Conservation (phyloP, 352 stramenopile genomes). For the Pythium biforme region DNA sequence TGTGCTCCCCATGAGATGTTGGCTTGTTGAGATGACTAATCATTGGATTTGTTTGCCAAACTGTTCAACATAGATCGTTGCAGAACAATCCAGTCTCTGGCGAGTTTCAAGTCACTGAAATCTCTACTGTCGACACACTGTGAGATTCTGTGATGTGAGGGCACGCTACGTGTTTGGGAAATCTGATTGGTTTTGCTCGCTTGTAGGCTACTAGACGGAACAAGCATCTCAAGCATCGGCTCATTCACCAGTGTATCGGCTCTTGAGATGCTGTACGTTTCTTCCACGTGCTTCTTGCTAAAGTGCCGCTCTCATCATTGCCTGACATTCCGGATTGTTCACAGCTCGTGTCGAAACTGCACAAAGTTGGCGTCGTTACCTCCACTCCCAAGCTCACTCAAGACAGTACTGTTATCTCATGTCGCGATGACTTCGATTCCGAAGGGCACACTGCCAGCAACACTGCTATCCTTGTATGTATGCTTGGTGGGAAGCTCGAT, state of each 20-base stretch:
- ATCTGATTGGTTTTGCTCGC: not conserved
- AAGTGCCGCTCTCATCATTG: not conserved
- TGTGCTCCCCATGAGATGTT: not conserved
- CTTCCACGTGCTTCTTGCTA: not conserved
- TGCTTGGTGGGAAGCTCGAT: no score
- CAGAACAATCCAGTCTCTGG: not conserved
- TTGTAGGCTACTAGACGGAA: conserved; percentile 7
- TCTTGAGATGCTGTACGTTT: not conserved
- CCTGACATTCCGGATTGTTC: not conserved
- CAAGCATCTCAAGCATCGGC: not conserved
- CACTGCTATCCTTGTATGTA: conserved; percentile 6
- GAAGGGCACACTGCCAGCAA: not conserved
- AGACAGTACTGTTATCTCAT: not conserved
- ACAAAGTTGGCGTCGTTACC: not conserved
- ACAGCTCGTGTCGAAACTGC: conserved; percentile 6
- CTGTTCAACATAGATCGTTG: not conserved
- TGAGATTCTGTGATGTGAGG: not conserved
- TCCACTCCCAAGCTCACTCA: not conserved
- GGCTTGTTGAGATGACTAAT: not conserved
- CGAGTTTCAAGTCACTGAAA: not conserved
- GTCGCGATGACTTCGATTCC: not conserved
- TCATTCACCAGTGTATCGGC: not conserved
- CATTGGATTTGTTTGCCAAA: not conserved
- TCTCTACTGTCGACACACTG: not conserved
- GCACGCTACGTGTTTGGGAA: not conserved